These are phyloP conservation scores for Dichomitus squalens DNA, from an alignment of 1,284 basidiomycete genomes.

Conservation along the genomic window DNA sequence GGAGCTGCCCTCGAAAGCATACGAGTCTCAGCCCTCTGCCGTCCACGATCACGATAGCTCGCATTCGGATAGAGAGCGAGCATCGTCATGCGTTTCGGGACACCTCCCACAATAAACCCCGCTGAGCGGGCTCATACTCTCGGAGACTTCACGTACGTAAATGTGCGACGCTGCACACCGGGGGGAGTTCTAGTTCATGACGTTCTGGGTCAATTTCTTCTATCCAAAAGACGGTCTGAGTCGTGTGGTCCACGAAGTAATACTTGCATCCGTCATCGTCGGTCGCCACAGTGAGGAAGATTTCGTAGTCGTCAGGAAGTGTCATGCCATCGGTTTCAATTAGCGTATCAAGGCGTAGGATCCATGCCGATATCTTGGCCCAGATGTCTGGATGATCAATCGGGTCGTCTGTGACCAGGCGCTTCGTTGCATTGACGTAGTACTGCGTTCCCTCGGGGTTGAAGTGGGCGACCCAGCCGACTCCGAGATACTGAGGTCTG, in stretches of 20 bases:
- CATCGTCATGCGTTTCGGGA: background rate
- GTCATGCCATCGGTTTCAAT: background rate
- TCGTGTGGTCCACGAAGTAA: slow-evolving; percentile 32
- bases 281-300: slow-evolving; percentile 26
- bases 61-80: background rate
- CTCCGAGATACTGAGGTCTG: slow-evolving; percentile 14
- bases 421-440: slow-evolving; percentile 22
- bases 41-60: background rate
- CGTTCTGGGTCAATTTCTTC: slow-evolving; percentile 21
- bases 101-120: background rate
- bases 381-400: slow-evolving; percentile 8
- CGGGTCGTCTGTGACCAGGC: slow-evolving; percentile 28
- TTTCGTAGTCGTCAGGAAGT: slow-evolving; percentile 24
- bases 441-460: slow-evolving; percentile 33
- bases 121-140: background rate
- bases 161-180: slow-evolving; percentile 24
- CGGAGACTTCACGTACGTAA: slow-evolving; percentile 24
- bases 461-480: slow-evolving; percentile 19
- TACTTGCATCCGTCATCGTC: slow-evolving; percentile 25
- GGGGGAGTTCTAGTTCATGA: slow-evolving; percentile 22
- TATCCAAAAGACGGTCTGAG: slow-evolving; percentile 30
- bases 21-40: background rate
- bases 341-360: slow-evolving; percentile 2
- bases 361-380: slow-evolving; percentile 7
- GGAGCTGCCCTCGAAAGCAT: background rate